Conservation (phyloP, 768 basidiomycete genomes). For the Dacryopinax primogenitus region DNA sequence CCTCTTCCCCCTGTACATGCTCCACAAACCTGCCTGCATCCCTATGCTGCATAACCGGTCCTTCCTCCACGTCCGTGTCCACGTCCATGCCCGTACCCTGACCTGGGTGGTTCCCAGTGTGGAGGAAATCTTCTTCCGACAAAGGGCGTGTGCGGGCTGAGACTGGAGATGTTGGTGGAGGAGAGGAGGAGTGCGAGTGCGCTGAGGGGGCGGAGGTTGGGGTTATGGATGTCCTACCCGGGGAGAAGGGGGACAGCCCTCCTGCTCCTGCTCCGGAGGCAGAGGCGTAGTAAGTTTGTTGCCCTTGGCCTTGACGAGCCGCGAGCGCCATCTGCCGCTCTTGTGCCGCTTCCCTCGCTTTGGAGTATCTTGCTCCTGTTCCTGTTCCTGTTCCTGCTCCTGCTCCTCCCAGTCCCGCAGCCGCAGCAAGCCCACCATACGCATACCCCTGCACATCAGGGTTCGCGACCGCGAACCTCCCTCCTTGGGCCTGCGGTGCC, state of each 20-base stretch:
- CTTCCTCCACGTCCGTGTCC: neutral
- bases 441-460: neutral
- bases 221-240: no score
- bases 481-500: neutral
- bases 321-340: neutral
- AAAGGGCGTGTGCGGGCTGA: neutral
- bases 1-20: neutral
- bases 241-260: no score
- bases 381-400: no score
- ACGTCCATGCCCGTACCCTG: neutral
- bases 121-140: no score
- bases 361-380: neutral
- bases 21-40: conserved; percentile 2
- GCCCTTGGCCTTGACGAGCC: neutral
- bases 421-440: neutral
- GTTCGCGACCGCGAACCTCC: neutral
- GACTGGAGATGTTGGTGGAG: neutral
- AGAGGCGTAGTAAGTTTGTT: neutral
- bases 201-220: neutral
- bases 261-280: no score
- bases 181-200: neutral
- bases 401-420: no score
- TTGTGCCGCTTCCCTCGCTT: neutral
- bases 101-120: neutral
- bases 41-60: neutral